Evolutionary conservation across 1,284 basidiomycete genomes (phyloP).

Genomic region (Ceratobasidium sp.): DNA sequence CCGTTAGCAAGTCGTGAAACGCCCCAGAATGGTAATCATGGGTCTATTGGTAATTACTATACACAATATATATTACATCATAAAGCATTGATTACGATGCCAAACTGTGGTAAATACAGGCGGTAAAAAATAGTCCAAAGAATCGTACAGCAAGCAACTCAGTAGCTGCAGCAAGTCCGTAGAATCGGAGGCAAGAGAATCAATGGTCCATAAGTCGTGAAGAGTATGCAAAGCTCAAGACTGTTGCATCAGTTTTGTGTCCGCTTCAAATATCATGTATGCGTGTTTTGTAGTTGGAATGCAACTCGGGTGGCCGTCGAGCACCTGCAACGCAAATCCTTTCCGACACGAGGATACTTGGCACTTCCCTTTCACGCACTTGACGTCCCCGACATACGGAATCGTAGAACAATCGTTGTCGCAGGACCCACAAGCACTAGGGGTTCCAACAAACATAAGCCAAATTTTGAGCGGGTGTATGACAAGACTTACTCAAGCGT

Average conservation of each 20-base stretch:
- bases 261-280: constrained; percentile 20
- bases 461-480: background rate
- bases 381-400: constrained; percentile 22
- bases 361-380: constrained; percentile 16
- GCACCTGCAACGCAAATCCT: constrained; percentile 4
- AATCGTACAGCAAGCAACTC: background rate
- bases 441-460: background rate
- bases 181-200: background rate
- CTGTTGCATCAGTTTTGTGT: constrained; percentile 14
- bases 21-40: constrained; percentile 34
- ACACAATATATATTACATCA: constrained; percentile 6
- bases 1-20: constrained; percentile 23
- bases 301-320: constrained; percentile 13
- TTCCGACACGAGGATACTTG: constrained; percentile 20
- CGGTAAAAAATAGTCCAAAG: background rate
- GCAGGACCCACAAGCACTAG: constrained; percentile 33
- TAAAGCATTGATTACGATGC: background rate
- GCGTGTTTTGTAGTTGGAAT: constrained; percentile 14
- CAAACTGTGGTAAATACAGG: background rate
- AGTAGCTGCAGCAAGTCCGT: background rate
- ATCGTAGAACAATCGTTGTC: constrained; percentile 39
- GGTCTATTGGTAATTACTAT: constrained; percentile 7
- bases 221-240: background rate
- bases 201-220: background rate
- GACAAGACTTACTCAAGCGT: constrained; percentile 20